phyloP scores from a whole-genome alignment of 1,284 basidiomycete genomes.

The Pyrrhoderma lamaoense region DNA sequence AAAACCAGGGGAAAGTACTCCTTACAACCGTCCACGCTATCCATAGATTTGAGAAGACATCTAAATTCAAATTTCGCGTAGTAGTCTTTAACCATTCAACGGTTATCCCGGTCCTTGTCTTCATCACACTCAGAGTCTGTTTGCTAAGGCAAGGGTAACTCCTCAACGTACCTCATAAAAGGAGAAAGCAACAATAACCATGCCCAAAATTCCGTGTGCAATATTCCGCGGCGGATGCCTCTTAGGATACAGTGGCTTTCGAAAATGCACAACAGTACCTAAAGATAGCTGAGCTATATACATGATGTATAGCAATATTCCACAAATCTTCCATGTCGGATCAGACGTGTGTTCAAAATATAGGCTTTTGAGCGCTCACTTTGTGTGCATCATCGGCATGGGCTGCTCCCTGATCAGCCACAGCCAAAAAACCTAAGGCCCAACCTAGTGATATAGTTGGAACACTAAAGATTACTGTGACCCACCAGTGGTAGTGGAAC shows the following conservation, averaged over 20 bases:
- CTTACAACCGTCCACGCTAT: slow-evolving; percentile 38
- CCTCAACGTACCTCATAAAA: slow-evolving; percentile 44
- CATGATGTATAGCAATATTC: slow-evolving; percentile 42
- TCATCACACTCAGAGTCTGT: slow-evolving; percentile 9
- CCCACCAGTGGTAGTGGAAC: slow-evolving; percentile 48
- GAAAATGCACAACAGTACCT: slow-evolving; percentile 49
- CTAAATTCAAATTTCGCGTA: slow-evolving; percentile 28
- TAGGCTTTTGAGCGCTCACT: slow-evolving; percentile 24
- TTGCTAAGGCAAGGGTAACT: not conserved
- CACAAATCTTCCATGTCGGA: slow-evolving; percentile 39
- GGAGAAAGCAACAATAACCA: slow-evolving; percentile 37
- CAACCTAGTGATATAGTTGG: slow-evolving; percentile 47
- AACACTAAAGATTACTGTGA: slow-evolving; percentile 40
- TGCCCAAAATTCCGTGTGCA: slow-evolving; percentile 40
- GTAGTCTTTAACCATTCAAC: slow-evolving; percentile 36
- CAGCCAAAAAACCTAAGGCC: slow-evolving; percentile 42
- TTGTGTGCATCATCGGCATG: slow-evolving; percentile 46
- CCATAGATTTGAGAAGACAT: slow-evolving; percentile 34
- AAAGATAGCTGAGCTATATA: slow-evolving; percentile 49
- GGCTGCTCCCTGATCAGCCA: slow-evolving; percentile 35
- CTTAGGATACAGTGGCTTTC: slow-evolving; percentile 28
- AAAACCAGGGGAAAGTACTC: slow-evolving; percentile 13
- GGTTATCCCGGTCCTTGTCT: slow-evolving; percentile 35
- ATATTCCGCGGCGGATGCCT: slow-evolving; percentile 44
- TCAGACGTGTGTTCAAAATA: not conserved